These are phyloP conservation scores for Rhytidhysteron rufulum DNA, from an alignment of 2,329 filamentous ascomycete genomes.

Conservation along the genomic window DNA sequence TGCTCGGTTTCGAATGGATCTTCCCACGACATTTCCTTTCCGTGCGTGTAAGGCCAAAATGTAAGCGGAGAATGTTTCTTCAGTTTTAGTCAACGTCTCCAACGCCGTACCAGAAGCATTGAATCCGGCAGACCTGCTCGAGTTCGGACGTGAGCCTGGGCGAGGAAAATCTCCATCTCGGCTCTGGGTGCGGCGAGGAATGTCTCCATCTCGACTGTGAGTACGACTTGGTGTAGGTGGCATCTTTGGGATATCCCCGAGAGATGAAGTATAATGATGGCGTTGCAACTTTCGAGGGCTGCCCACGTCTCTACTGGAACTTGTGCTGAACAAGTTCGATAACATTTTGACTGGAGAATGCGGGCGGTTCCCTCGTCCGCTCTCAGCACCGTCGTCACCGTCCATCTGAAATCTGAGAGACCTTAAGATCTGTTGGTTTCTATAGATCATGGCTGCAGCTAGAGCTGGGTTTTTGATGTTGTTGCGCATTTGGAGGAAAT, in stretches of 20 bases:
- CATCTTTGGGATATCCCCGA: conserved; percentile 34
- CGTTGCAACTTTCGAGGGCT: conserved; percentile 30
- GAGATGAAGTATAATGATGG: conserved; percentile 17
- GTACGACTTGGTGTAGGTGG: conserved; percentile 35
- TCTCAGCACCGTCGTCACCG: conserved; percentile 49
- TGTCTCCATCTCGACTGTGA: conserved; percentile 31
- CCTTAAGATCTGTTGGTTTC: conserved; percentile 73
- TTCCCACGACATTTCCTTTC: conserved; percentile 81
- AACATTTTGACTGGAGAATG: conserved; percentile 89
- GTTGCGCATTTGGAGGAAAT: conserved; percentile 68
- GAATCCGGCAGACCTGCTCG: conserved; percentile 28
- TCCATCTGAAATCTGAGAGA: conserved; percentile 62
- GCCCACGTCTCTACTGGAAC: conserved; percentile 42
- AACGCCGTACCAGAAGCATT: conserved; percentile 15
- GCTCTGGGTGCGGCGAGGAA: conserved; percentile 33
- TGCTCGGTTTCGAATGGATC: conserved; percentile 66
- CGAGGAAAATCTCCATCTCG: conserved; percentile 24
- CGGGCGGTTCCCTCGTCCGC: conserved; percentile 60
- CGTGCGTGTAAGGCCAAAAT: conserved; percentile 76
- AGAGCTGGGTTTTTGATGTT: conserved; percentile 62
- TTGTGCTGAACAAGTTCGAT: conserved; percentile 72
- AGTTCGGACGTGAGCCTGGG: conserved; percentile 20
- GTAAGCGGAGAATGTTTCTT: conserved; percentile 82
- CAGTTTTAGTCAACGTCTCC: conserved; percentile 60
- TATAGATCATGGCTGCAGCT: conserved; percentile 67